Conservation (phyloP, 2,329 filamentous ascomycete genomes). For the Trichoderma polysporum region DNA sequence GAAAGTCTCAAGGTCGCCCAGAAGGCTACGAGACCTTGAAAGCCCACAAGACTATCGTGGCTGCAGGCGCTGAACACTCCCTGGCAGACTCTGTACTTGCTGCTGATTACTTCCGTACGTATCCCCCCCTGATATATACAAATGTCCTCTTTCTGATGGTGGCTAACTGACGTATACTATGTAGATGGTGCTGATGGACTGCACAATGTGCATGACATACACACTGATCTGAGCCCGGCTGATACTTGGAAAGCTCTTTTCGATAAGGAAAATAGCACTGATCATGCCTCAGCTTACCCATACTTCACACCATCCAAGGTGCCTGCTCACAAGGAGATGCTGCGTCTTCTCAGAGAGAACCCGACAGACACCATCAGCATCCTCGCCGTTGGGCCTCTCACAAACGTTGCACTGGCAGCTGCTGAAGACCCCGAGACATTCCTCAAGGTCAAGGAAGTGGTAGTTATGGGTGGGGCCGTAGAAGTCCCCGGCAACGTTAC, state of each 20-base stretch:
- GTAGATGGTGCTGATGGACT: slow-evolving; percentile 74
- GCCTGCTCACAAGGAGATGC: slow-evolving; percentile 80
- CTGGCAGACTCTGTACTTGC: slow-evolving; percentile 78
- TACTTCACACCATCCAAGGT: slow-evolving; percentile 74
- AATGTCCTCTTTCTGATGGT: neutral
- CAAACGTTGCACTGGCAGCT: slow-evolving; percentile 88
- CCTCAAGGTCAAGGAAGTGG: slow-evolving; percentile 81
- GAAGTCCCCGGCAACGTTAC: slow-evolving; percentile 77
- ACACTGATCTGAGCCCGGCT: slow-evolving; percentile 71
- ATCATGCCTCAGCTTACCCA: slow-evolving; percentile 48
- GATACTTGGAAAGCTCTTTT: slow-evolving; percentile 74
- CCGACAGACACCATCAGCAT: slow-evolving; percentile 85
- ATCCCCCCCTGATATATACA: slow-evolving; percentile 17
- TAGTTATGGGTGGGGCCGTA: slow-evolving; percentile 93
- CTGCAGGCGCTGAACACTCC: slow-evolving; percentile 82
- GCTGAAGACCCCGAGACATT: slow-evolving; percentile 88
- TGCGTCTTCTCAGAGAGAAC: slow-evolving; percentile 80
- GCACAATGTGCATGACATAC: slow-evolving; percentile 71
- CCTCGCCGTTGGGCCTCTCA: slow-evolving; percentile 84
- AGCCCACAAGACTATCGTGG: slow-evolving; percentile 75
- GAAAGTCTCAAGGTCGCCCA: slow-evolving; percentile 63
- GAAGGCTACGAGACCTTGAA: slow-evolving; percentile 73
- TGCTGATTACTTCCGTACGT: slow-evolving; percentile 83
- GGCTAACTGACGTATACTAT: neutral
- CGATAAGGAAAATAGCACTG: slow-evolving; percentile 35